These are phyloP conservation scores for Metarhizium brunneum DNA, from an alignment of 2,329 filamentous ascomycete genomes.

Conservation along the genomic window DNA sequence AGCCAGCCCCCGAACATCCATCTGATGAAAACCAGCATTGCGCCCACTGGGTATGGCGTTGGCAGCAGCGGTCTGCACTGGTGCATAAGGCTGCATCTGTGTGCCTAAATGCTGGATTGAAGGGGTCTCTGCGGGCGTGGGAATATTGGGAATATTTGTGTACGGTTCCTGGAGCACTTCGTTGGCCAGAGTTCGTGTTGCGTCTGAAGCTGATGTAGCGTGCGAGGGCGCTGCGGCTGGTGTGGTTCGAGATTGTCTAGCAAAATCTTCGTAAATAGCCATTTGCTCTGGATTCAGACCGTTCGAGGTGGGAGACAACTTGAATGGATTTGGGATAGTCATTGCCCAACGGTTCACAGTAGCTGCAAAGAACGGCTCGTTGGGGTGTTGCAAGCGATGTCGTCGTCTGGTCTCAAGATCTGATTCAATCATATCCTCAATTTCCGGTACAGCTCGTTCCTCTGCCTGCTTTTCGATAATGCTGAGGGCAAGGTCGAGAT, in stretches of 20 bases:
- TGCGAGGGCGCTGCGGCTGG: constrained; percentile 46
- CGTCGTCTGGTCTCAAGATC: constrained; percentile 70
- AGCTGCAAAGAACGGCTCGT: constrained; percentile 75
- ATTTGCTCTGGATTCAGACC: constrained; percentile 88
- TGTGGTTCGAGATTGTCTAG: constrained; percentile 65
- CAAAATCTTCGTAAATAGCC: constrained; percentile 95
- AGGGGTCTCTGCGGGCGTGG: constrained; percentile 51
- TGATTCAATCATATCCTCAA: constrained; percentile 82
- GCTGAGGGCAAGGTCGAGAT: constrained; percentile 84
- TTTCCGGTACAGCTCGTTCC: constrained; percentile 84
- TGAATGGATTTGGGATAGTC: constrained; percentile 89
- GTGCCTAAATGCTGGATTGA: constrained; percentile 42
- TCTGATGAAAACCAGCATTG: constrained; percentile 33
- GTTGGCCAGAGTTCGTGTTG: constrained; percentile 52
- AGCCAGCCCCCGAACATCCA: constrained; percentile 43
- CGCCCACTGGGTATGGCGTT: constrained; percentile 40
- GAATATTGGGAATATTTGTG: constrained; percentile 43
- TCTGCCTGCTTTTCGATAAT: constrained; percentile 95
- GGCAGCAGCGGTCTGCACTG: constrained; percentile 33
- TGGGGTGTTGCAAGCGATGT: constrained; percentile 65
- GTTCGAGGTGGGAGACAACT: constrained; percentile 57
- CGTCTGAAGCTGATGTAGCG: constrained; percentile 48
- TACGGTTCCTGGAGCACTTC: constrained; percentile 57
- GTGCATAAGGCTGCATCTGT: constrained; percentile 47
- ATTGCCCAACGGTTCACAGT: constrained; percentile 83